These are phyloP conservation scores for Aspergillus ochraceus DNA, from an alignment of 2,329 filamentous ascomycete species.

Conservation along the genomic window DNA sequence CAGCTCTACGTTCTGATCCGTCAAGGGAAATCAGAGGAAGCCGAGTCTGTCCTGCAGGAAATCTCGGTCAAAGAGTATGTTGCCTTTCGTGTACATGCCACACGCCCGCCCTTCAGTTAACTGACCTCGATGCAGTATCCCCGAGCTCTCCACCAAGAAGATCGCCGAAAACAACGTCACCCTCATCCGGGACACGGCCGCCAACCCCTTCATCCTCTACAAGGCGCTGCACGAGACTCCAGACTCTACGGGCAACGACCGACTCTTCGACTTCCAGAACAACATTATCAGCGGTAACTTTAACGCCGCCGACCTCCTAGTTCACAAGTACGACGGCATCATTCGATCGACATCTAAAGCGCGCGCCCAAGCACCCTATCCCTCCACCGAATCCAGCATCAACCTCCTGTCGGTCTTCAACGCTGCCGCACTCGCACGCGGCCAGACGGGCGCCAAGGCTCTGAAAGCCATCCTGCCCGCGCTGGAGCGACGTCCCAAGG, in stretches of 20 bases:
- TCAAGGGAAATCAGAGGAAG: slow-evolving; percentile 57
- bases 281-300: slow-evolving; percentile 55
- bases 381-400: slow-evolving; percentile 51
- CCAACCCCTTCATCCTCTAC: slow-evolving; percentile 60
- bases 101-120: not conserved
- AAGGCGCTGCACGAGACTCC: slow-evolving; percentile 56
- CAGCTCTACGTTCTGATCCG: slow-evolving; percentile 60
- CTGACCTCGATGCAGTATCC: slow-evolving; percentile 43
- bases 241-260: slow-evolving; percentile 50
- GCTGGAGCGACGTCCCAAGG: slow-evolving; percentile 71
- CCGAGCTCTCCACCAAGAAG: slow-evolving; percentile 59
- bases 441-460: slow-evolving; percentile 63
- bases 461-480: slow-evolving; percentile 69
- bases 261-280: slow-evolving; percentile 60
- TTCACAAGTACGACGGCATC: slow-evolving; percentile 62
- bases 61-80: slow-evolving; percentile 54
- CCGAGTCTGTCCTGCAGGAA: slow-evolving; percentile 51
- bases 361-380: slow-evolving; percentile 48
- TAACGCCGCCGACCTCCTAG: slow-evolving; percentile 58
- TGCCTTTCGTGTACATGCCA: not conserved
- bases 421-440: slow-evolving; percentile 68
- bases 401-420: slow-evolving; percentile 64
- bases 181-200: slow-evolving; percentile 45
- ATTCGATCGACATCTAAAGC: slow-evolving; percentile 54
- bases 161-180: slow-evolving; percentile 62